Percentiles rank a stretch among this genome's conserved stretches.
These are phyloP conservation scores for Litchi chinensis DNA, from an alignment of 345 rosid genomes.

Conservation along the genomic window DNA sequence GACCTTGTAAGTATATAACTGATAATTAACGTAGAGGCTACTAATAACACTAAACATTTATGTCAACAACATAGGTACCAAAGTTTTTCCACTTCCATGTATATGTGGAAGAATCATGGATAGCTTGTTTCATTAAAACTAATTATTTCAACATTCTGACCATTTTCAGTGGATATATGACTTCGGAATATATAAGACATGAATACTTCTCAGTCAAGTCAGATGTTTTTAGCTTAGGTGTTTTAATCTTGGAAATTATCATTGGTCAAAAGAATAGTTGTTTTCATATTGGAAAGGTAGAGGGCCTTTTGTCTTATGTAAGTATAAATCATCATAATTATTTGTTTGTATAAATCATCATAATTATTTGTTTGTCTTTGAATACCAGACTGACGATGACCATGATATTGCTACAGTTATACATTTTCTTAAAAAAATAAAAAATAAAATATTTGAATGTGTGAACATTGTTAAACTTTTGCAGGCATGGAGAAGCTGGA, in stretches of 20 bases:
- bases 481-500: slow-evolving; percentile 64
- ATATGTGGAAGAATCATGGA: too few relatives aligned
- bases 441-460: too few relatives aligned
- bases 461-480: neutral
- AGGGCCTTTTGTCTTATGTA: slow-evolving; percentile 27
- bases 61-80: too few relatives aligned
- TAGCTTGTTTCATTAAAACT: neutral
- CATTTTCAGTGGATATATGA: slow-evolving; percentile 4
- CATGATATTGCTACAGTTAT: too few relatives aligned
- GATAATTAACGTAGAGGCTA: too few relatives aligned
- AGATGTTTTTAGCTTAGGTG: slow-evolving; percentile 43
- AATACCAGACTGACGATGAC: too few relatives aligned
- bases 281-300: slow-evolving; percentile 8
- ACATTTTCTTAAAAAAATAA: too few relatives aligned
- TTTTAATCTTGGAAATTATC: slow-evolving; percentile 35
- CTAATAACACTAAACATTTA: too few relatives aligned
- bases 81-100: too few relatives aligned
- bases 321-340: neutral
- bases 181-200: slow-evolving; percentile 26
- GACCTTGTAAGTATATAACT: neutral
- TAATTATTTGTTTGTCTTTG: too few relatives aligned
- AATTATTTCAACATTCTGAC: neutral
- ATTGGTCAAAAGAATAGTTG: slow-evolving; percentile 27
- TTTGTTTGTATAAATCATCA: too few relatives aligned
- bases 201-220: slow-evolving; percentile 36